These are phyloP conservation scores for Bifiguratus adelaidae DNA, from an alignment of 192 early-diverging fungal species.

Conservation along the genomic window DNA sequence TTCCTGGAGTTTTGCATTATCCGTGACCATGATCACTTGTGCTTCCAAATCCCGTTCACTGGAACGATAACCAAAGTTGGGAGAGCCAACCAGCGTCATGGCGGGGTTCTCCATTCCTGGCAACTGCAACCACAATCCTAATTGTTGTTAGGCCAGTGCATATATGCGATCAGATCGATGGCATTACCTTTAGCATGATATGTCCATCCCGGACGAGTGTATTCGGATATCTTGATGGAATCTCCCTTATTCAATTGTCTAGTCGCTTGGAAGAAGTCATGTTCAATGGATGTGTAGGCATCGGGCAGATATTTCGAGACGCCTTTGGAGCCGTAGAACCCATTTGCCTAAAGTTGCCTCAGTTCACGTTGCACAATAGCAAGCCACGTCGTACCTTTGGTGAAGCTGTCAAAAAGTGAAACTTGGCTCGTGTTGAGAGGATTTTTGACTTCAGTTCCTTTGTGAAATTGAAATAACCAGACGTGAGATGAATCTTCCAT, in stretches of 20 bases:
- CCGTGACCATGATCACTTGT: constrained; percentile 68
- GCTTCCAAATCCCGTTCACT: constrained; percentile 87
- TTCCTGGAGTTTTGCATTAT: constrained; percentile 34
- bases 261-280: constrained; percentile 50
- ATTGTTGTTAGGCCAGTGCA: neutral
- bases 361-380: neutral
- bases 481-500: constrained; percentile 63
- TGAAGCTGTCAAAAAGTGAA: constrained; percentile 71
- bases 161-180: neutral
- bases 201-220: constrained; percentile 75
- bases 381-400: constrained; percentile 45
- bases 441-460: constrained; percentile 50
- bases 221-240: constrained; percentile 67
- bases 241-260: constrained; percentile 21
- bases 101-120: constrained; percentile 40
- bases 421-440: constrained; percentile 41
- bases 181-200: constrained; percentile 87
- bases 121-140: constrained; percentile 69
- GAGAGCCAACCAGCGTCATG: constrained; percentile 82
- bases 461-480: constrained; percentile 94
- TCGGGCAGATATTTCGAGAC: constrained; percentile 80
- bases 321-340: constrained; percentile 79
- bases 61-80: constrained; percentile 89
- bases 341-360: constrained; percentile 66
- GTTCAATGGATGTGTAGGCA: constrained; percentile 84